Evolutionary conservation across 2,329 filamentous ascomycete species (phyloP), one percentile per base, ranked within the genome.

Genomic region (Colletotrichum nymphaeae): DNA sequence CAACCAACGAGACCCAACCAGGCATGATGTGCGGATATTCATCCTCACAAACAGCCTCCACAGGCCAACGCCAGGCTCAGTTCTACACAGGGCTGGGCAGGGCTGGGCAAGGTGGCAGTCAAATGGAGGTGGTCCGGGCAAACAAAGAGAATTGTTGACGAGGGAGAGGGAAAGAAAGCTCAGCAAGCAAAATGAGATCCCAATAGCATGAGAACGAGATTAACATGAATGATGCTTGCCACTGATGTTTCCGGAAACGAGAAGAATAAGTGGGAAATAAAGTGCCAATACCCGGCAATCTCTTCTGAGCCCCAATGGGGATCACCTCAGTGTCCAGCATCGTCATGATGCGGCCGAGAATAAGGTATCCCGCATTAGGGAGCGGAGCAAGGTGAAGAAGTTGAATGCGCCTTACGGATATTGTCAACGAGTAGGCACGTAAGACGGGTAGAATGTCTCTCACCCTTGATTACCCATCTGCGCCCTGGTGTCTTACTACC

Each of bases 91-190:
- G 28, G 46, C 60, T 53, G n/a, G 60, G 28, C 62, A 63, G 46
- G 62, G n/a, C 62, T 35, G 62, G 62, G 46, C 62, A 16, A n/a
- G 52, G 62, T 37, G 28, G 62, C 14, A 64, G 52, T 32, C n/a
- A 32, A 24, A 53, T 37, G 30, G 30, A 37, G 9, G 2, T 12
- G 8, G 8, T 14, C 46, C 2, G 14, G 14, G 7, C 62, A 64
- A 64, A 64, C 62, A 55, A 64, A 37, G 9, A 26, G 42, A 49
- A 49, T 26, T 28, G 12, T 19, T 49, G n/a, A 26, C 28, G 22
- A 64, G 46, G 46, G 46, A 64, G 46, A 19, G 22, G 30, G 12
- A 42, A 19, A 16, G 42, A 42, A 35, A 24, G 16, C 35, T 19
- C 2, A 28, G 19, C 19, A 49, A 22, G 19, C 53, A 8, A 11